Evolutionary conservation across 164 flowering plant species (phyloP).

Genomic region (Echeveria elegans): DNA sequence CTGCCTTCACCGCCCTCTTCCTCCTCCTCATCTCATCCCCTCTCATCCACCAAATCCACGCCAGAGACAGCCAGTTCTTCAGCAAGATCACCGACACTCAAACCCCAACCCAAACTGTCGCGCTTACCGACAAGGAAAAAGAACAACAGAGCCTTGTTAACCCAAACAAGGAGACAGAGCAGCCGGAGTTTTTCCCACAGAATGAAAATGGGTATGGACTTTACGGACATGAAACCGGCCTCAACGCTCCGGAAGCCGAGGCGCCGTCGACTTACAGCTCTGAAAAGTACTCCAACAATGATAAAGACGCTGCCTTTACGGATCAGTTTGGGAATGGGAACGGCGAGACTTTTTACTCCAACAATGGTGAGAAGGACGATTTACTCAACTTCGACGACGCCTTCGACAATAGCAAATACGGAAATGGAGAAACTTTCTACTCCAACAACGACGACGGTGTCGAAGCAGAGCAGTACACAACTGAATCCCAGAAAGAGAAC

Average conservation of each 20-base stretch:
- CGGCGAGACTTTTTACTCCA: not conserved
- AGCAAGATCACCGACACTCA: not conserved
- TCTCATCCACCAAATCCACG: not conserved
- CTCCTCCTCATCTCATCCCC: not conserved
- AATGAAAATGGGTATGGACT: conserved; percentile 6
- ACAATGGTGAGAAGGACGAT: not conserved
- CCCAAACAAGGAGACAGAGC: not conserved
- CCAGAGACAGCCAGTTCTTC: conserved; percentile 8
- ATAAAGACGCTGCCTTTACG: not conserved
- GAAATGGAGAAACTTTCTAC: not conserved
- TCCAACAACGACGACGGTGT: not conserved
- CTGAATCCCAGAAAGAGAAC: not conserved
- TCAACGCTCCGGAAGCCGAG: not conserved
- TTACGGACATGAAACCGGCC: conserved; percentile 2
- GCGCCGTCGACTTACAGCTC: too few species aligned
- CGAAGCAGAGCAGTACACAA: not conserved
- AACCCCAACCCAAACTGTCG: not conserved
- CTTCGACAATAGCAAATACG: not conserved
- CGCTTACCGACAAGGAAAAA: not conserved
- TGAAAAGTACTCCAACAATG: not conserved
- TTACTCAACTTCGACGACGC: not conserved
- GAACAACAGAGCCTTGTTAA: not conserved
- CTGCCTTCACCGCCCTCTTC: not conserved
- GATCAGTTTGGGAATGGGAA: not conserved
- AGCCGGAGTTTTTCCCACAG: not conserved